Conservation (phyloP, 495 filamentous ascomycete genomes). For the Penicillium daleae region DNA sequence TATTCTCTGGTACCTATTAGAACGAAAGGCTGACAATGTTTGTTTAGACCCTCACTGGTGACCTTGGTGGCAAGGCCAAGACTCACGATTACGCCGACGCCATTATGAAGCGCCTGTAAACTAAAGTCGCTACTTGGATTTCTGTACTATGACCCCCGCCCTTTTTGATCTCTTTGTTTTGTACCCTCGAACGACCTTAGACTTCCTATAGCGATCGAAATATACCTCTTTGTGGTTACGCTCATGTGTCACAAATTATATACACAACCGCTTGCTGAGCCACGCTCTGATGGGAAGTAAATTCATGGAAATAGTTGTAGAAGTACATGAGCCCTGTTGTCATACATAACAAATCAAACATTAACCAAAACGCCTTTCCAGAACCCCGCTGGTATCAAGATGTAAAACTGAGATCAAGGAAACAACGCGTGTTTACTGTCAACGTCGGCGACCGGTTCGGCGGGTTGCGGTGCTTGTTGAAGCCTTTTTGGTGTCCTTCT, state of each 20-base stretch:
- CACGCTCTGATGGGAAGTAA: neutral
- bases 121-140: conserved; percentile 28
- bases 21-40: conserved; percentile 18
- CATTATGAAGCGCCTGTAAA: conserved; percentile 84
- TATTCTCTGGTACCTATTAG: neutral
- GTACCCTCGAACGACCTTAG: conserved; percentile 50
- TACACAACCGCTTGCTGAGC: neutral
- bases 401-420: conserved; percentile 8
- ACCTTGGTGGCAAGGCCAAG: conserved; percentile 92
- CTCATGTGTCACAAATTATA: conserved; percentile 8
- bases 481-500: conserved; percentile 39
- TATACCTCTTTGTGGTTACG: conserved; percentile 43
- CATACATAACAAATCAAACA: neutral
- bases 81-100: conserved; percentile 89
- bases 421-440: neutral
- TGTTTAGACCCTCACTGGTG: conserved; percentile 76
- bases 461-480: conserved; percentile 38
- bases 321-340: neutral
- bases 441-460: conserved; percentile 44
- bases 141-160: conserved; percentile 42
- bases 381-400: conserved; percentile 35
- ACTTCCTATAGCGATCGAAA: conserved; percentile 50
- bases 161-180: conserved; percentile 37
- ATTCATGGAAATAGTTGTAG: neutral
- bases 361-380: conserved; percentile 16